Percentiles rank a stretch among this genome's conserved stretches.
Evolutionary conservation across 805 yeast genomes (phyloP).

Genomic region (Saccharomycopsis sp.): DNA sequence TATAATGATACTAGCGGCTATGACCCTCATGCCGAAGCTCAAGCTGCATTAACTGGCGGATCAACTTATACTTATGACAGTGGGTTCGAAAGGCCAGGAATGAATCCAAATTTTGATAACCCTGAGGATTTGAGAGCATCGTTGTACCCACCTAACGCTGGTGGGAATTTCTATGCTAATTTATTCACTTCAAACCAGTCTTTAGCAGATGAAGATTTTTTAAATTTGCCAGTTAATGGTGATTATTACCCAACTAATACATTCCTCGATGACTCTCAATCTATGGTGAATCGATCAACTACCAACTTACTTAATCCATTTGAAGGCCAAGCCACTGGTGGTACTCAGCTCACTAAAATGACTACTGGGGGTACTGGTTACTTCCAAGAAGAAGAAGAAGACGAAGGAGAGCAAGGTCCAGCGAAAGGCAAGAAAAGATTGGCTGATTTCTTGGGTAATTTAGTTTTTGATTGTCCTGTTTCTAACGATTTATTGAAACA

Average conservation of each 20-base stretch:
- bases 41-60: slow-evolving; percentile 12
- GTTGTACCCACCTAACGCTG: slow-evolving; percentile 18
- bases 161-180: slow-evolving; percentile 14
- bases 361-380: slow-evolving; percentile 15
- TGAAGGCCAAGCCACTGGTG: slow-evolving; percentile 21
- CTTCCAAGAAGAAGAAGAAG: slow-evolving; percentile 8
- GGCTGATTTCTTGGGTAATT: slow-evolving; percentile 46
- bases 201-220: slow-evolving; percentile 13
- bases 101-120: slow-evolving; percentile 12
- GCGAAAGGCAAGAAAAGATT: slow-evolving; percentile 18
- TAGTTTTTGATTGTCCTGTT: slow-evolving; percentile 86
- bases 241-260: slow-evolving; percentile 22
- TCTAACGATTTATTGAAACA: slow-evolving; percentile 57
- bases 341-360: slow-evolving; percentile 16
- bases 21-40: slow-evolving; percentile 13
- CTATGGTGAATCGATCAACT: slow-evolving; percentile 9
- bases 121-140: slow-evolving; percentile 21
- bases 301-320: slow-evolving; percentile 18
- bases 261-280: slow-evolving; percentile 15
- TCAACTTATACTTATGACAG: slow-evolving; percentile 6
- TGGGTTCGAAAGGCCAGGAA: background rate
- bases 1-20: slow-evolving; percentile 4
- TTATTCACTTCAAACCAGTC: slow-evolving; percentile 19
- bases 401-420: slow-evolving; percentile 1
- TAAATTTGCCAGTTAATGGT: slow-evolving; percentile 20